Conservation (phyloP, 2,329 filamentous ascomycete species). For the Didymella lethalis region DNA sequence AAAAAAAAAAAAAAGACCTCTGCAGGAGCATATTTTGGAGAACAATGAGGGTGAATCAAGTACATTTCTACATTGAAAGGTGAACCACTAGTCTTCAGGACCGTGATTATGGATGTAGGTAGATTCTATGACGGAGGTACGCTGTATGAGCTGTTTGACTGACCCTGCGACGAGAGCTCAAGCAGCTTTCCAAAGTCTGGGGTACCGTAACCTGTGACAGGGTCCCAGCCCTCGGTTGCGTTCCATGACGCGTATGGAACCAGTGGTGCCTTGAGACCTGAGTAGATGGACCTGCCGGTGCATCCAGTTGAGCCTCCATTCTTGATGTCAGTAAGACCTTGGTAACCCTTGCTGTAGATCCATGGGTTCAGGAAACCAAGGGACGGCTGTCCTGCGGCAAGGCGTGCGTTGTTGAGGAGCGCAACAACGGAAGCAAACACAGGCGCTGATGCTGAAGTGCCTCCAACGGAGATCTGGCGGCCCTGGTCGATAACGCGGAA, state of each 20-base stretch:
- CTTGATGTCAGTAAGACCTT: slow-evolving; percentile 60
- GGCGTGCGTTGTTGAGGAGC: slow-evolving; percentile 51
- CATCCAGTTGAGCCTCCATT: slow-evolving; percentile 58
- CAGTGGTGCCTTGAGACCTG: slow-evolving; percentile 48
- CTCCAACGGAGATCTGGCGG: slow-evolving; percentile 42
- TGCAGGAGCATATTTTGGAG: background rate
- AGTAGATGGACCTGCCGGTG: slow-evolving; percentile 49
- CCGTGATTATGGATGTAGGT: background rate
- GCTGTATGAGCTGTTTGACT: slow-evolving; percentile 30
- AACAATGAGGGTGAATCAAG: background rate
- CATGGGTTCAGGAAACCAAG: slow-evolving; percentile 53
- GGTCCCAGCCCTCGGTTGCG: slow-evolving; percentile 60
- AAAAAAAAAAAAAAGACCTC: background rate
- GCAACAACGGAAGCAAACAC: slow-evolving; percentile 50
- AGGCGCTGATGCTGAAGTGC: slow-evolving; percentile 52
- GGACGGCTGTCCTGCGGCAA: slow-evolving; percentile 44
- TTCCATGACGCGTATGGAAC: slow-evolving; percentile 61
- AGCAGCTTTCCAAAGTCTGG: slow-evolving; percentile 49
- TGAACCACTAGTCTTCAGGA: background rate
- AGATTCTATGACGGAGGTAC: background rate
- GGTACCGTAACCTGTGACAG: slow-evolving; percentile 56
- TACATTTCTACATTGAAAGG: background rate
- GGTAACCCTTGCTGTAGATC: slow-evolving; percentile 53
- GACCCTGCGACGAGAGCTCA: slow-evolving; percentile 32
- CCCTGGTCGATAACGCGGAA: slow-evolving; percentile 51